These are phyloP conservation scores for Tylopilus plumbeoviolaceoides DNA, from an alignment of 768 basidiomycete species.

Conservation along the genomic window DNA sequence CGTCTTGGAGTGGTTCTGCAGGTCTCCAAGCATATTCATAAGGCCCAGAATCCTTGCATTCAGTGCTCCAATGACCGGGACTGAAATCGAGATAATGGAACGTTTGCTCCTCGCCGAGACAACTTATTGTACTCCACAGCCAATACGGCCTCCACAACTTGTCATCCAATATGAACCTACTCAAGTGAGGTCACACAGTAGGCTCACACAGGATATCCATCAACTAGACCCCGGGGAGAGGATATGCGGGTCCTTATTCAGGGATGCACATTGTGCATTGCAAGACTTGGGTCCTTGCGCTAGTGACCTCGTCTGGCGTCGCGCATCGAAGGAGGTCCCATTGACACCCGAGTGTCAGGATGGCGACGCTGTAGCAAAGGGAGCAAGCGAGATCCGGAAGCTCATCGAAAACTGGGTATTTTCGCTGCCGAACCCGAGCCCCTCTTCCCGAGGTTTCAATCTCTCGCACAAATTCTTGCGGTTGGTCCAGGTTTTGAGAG, in stretches of 20 bases:
- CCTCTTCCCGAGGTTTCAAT: constrained; percentile 57
- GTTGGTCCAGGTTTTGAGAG: constrained; percentile 55
- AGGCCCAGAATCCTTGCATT: constrained; percentile 46
- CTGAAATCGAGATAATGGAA: constrained; percentile 38
- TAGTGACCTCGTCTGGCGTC: constrained; percentile 67
- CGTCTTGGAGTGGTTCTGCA: constrained; percentile 46
- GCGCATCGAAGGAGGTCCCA: constrained; percentile 38
- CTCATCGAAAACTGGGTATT: constrained; percentile 60
- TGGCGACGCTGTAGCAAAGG: constrained; percentile 28
- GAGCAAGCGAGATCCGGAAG: constrained; percentile 28
- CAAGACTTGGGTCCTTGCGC: constrained; percentile 64
- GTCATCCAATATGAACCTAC: constrained; percentile 51
- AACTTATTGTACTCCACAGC: constrained; percentile 33
- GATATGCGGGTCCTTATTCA: constrained; percentile 41
- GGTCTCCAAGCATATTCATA: constrained; percentile 28
- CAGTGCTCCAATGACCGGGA: constrained; percentile 22
- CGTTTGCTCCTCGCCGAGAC: constrained; percentile 37
- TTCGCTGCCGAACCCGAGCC: constrained; percentile 58
- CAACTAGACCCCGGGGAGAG: constrained; percentile 39
- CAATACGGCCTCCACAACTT: constrained; percentile 44
- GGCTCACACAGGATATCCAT: constrained; percentile 45
- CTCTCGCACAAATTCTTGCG: constrained; percentile 64
- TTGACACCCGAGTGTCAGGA: constrained; percentile 33
- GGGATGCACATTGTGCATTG: constrained; percentile 42
- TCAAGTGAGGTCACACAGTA: constrained; percentile 33